phyloP scores from a whole-genome alignment of 495 filamentous ascomycete species.

The Xylaria venustula region DNA sequence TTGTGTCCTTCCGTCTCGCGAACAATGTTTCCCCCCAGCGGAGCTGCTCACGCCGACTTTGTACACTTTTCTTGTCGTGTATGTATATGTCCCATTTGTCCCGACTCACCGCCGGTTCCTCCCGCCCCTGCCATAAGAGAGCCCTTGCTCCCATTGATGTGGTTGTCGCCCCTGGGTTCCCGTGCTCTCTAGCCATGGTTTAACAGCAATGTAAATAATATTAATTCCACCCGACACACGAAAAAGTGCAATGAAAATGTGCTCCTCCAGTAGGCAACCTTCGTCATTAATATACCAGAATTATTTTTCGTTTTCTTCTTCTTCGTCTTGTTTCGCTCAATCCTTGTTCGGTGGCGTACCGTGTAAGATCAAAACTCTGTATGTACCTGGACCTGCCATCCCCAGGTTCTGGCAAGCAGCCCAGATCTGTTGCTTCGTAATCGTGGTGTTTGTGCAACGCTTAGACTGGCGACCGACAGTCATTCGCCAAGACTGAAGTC shows the following conservation, averaged over 20 bases:
- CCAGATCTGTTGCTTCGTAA: conserved; percentile 10
- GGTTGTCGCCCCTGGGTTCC: background rate
- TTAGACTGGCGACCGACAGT: conserved; percentile 1
- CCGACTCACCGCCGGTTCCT: too few species aligned
- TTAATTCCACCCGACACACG: conserved; percentile 7
- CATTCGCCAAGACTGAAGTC: conserved; percentile 1
- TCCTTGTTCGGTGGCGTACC: background rate
- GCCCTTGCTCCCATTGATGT: background rate
- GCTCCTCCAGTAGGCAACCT: conserved; percentile 1
- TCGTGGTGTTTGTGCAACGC: conserved; percentile 2
- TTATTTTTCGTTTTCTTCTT: background rate
- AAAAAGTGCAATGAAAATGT: background rate
- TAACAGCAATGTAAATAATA: conserved; percentile 8
- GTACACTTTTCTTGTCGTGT: background rate
- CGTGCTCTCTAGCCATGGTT: background rate
- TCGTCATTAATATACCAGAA: conserved; percentile 17
- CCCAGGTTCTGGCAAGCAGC: conserved; percentile 1
- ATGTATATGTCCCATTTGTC: too few species aligned
- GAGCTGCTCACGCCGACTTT: background rate
- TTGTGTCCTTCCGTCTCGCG: background rate
- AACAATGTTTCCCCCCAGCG: background rate
- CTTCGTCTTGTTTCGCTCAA: background rate
- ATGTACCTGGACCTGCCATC: background rate
- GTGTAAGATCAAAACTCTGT: background rate
- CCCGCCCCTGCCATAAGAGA: background rate